Percentiles rank a stretch among this genome's conserved stretches.
phyloP scores from a whole-genome alignment of 306 rosid species.

The Cucurbita ficifolia region DNA sequence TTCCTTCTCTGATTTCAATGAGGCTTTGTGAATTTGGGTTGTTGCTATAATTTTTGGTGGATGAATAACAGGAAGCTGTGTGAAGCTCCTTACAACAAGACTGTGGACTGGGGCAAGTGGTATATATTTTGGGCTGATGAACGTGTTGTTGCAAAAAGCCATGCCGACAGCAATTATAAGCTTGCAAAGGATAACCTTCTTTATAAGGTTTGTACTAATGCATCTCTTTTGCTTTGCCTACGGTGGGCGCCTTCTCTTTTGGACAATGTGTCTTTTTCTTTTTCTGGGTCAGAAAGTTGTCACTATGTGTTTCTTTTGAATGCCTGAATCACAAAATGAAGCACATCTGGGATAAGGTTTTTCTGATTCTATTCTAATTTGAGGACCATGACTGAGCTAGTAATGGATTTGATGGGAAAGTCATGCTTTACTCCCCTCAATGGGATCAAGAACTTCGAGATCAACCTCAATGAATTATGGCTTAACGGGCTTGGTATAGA shows the following conservation, averaged over 20 bases:
- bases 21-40: constrained; percentile 25
- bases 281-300: no score
- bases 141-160: constrained; percentile 83
- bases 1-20: constrained; percentile 20
- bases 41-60: constrained; percentile 18
- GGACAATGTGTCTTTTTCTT: neutral
- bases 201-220: constrained; percentile 52
- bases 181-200: constrained; percentile 74
- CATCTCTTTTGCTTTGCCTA: neutral
- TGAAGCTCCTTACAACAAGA: constrained; percentile 86
- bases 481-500: no score
- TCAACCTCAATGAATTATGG: no score
- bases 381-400: no score
- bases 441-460: no score
- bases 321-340: no score
- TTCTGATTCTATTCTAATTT: no score
- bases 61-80: constrained; percentile 66
- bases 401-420: no score
- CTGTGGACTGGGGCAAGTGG: constrained; percentile 96
- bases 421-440: no score
- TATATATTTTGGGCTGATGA: constrained; percentile 96
- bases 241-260: neutral
- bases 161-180: constrained; percentile 87
- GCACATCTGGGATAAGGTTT: no score
- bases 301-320: no score